Percentiles rank a stretch among this genome's conserved stretches.
Evolutionary conservation across 805 yeast genomes (phyloP).

Genomic region (Saccharomycopsis malanga): DNA sequence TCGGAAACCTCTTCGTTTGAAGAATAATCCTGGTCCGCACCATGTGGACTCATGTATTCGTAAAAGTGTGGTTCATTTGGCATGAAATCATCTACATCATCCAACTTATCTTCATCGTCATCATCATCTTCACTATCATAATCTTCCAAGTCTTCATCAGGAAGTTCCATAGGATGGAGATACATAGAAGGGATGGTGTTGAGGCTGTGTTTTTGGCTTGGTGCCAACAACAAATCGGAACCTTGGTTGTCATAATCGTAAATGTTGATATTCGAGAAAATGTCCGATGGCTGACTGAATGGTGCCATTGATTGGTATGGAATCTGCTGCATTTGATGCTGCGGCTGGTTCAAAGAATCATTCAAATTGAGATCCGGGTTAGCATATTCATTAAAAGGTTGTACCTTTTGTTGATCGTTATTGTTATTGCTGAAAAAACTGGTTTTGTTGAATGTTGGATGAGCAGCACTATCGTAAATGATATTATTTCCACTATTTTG

Average conservation of each 20-base stretch:
- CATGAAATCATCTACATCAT: slow-evolving; percentile 14
- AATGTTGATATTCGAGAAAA: slow-evolving; percentile 21
- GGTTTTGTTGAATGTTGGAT: neutral
- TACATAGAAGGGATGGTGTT: slow-evolving; percentile 5
- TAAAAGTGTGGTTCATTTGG: neutral
- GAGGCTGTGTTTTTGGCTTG: neutral
- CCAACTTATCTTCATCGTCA: slow-evolving; percentile 36
- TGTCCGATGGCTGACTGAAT: neutral
- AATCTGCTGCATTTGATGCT: neutral
- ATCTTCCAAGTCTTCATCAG: slow-evolving; percentile 21
- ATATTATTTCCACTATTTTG: slow-evolving; percentile 13
- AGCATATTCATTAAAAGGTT: slow-evolving; percentile 37
- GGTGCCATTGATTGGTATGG: neutral
- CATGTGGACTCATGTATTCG: neutral
- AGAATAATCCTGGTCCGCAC: neutral
- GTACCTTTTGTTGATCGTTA: slow-evolving; percentile 25
- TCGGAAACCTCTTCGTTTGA: slow-evolving; percentile 1
- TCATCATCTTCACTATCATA: slow-evolving; percentile 25
- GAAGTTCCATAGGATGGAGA: slow-evolving; percentile 8
- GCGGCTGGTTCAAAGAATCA: neutral
- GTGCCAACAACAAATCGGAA: neutral
- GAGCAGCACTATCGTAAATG: slow-evolving; percentile 22
- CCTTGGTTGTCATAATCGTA: slow-evolving; percentile 22
- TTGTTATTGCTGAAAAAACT: slow-evolving; percentile 18
- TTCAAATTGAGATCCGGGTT: slow-evolving; percentile 30